These are phyloP conservation scores for Fusarium pseudonygamai DNA, from an alignment of 2,329 filamentous ascomycete genomes.

Conservation along the genomic window DNA sequence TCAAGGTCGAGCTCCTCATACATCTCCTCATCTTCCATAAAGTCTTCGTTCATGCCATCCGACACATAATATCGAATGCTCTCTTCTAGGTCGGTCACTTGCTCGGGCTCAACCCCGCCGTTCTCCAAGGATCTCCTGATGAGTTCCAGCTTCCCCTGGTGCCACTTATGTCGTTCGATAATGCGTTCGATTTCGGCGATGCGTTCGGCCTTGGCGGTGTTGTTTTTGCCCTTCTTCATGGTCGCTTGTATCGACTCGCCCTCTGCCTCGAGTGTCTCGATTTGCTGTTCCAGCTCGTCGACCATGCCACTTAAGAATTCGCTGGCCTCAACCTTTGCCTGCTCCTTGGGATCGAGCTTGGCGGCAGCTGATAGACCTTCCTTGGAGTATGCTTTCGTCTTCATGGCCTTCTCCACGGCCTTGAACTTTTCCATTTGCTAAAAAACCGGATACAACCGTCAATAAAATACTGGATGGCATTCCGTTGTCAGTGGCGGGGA, in stretches of 20 bases:
- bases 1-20: slow-evolving; percentile 95
- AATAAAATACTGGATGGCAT: slow-evolving; percentile 22
- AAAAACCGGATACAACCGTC: slow-evolving; percentile 21
- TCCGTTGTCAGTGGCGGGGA: slow-evolving; percentile 39
- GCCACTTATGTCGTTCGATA: slow-evolving; percentile 96
- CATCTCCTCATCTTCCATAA: slow-evolving; percentile 91
- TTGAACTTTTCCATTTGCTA: slow-evolving; percentile 99
- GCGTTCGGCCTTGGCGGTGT: slow-evolving; percentile 82
- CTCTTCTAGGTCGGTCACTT: slow-evolving; percentile 89
- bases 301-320: slow-evolving; percentile 89
- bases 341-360: slow-evolving; percentile 96
- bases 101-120: slow-evolving; percentile 85
- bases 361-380: slow-evolving; percentile 91
- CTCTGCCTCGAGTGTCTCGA: slow-evolving; percentile 92
- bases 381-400: slow-evolving; percentile 99
- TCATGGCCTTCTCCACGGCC: slow-evolving; percentile 99
- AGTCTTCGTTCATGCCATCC: slow-evolving; percentile 88
- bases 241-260: slow-evolving; percentile 85
- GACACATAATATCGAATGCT: slow-evolving; percentile 95
- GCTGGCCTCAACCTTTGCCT: slow-evolving; percentile 88
- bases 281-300: slow-evolving; percentile 91
- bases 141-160: slow-evolving; percentile 90
- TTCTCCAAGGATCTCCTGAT: slow-evolving; percentile 92
- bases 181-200: slow-evolving; percentile 85
- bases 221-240: slow-evolving; percentile 95